Conservation (phyloP, 371 early-diverging fungal species). For the Mucor indicus region DNA sequence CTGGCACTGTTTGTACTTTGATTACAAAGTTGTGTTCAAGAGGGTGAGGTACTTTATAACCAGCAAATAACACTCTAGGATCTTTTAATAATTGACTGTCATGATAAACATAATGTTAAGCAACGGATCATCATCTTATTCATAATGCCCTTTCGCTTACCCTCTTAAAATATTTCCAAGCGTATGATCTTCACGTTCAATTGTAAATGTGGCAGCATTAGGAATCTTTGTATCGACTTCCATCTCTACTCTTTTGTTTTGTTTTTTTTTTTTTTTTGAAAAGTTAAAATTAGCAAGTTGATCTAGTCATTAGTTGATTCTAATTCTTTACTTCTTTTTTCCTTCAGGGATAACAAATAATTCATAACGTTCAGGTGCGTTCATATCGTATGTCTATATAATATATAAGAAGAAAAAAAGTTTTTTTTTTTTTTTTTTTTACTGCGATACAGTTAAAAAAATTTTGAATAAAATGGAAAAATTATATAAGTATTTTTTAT, state of each 20-base stretch:
- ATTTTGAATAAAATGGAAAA: too few species aligned
- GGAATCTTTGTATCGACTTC: slow-evolving; percentile 89
- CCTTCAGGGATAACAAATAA: slow-evolving; percentile 90
- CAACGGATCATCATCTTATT: background rate
- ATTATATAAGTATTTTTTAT: too few species aligned
- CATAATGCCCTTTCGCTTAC: slow-evolving; percentile 51
- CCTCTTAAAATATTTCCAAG: slow-evolving; percentile 90
- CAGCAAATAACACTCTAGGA: slow-evolving; percentile 93
- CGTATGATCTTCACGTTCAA: slow-evolving; percentile 97
- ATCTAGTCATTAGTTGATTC: background rate
- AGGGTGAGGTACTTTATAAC: slow-evolving; percentile 98
- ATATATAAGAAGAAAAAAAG: too few species aligned
- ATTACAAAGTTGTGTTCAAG: slow-evolving; percentile 89
- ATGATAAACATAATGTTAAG: background rate
- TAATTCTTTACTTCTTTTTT: slow-evolving; percentile 81
- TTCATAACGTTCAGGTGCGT: slow-evolving; percentile 90
- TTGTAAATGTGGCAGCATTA: slow-evolving; percentile 90
- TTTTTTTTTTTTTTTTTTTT: too few species aligned
- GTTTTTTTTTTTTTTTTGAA: background rate
- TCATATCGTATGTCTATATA: slow-evolving; percentile 52
- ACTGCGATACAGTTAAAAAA: too few species aligned
- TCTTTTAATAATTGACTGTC: slow-evolving; percentile 86
- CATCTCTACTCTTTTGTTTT: slow-evolving; percentile 69
- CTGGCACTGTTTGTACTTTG: slow-evolving; percentile 88
- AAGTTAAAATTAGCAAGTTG: background rate